A percentile compares a stretch with the other conserved stretches of the same genome.
Evolutionary conservation across 2,329 filamentous ascomycete genomes (phyloP).

Genomic region (Botrytis aclada): DNA sequence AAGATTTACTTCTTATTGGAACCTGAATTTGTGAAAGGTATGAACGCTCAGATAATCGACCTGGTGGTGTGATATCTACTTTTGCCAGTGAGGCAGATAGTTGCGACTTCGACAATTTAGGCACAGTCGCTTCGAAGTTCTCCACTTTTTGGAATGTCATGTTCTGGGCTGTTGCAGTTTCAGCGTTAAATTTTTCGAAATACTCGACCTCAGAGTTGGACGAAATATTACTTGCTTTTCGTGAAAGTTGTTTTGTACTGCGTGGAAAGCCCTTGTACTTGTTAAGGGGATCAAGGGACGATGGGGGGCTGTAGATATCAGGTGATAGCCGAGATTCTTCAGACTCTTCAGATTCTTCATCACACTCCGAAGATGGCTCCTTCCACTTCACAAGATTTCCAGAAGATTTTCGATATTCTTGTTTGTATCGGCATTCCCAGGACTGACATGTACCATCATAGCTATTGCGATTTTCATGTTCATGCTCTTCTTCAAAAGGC

Average conservation of each 20-base stretch:
- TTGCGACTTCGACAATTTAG: not conserved
- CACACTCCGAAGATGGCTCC: conserved; percentile 1
- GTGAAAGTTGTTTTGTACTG: not conserved
- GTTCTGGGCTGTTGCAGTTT: not conserved
- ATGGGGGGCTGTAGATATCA: not conserved
- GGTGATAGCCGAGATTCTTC: not conserved
- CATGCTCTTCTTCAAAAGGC: not conserved
- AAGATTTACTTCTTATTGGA: not conserved
- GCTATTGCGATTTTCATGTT: not conserved
- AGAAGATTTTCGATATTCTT: conserved; percentile 7
- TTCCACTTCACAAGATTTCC: conserved; percentile 13
- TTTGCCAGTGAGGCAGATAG: not conserved
- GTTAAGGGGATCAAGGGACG: not conserved
- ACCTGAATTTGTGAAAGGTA: not conserved
- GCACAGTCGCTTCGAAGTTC: not conserved
- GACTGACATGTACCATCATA: conserved; percentile 6
- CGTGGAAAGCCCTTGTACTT: not conserved
- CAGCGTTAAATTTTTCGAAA: not conserved
- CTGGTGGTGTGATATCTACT: not conserved
- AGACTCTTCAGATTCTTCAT: not conserved
- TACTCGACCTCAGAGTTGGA: not conserved
- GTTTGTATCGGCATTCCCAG: conserved; percentile 14
- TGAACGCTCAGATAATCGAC: conserved; percentile 7
- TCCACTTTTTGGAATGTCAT: too few relatives aligned
- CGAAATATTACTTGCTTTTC: not conserved